Base-by-base conservation (phyloP, 1,284 basidiomycete species). In the Fistulinella cinereoalba region DNA sequence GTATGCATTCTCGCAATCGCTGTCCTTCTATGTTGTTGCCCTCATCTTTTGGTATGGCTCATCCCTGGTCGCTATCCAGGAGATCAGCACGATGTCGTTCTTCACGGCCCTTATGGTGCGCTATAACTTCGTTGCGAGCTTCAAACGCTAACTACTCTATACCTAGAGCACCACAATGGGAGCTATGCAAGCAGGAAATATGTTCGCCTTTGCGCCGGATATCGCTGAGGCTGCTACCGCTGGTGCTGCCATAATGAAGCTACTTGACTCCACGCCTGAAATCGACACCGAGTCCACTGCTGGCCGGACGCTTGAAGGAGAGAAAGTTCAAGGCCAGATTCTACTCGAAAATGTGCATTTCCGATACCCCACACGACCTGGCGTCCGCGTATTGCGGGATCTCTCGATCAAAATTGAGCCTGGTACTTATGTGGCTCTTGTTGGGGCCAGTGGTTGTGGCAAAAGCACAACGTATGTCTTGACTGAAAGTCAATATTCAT, bases 141-240 rank as follows among this genome's bases (percentile, higher is more conserved):
- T 15, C 18, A 38, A 56, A 16, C 65, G 60, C 52, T 58, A 22
- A 29, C n/a, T n/a, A 2, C 22, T 10, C 9, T 1, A 1, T 53
- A 88, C n/a, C n/a, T n/a, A n/a, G 86, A 77, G 75, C 53, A 80
- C 83, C 11, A 80, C 79, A 3, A 91, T 91, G 62, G 80, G 83
- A 50, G 75, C 86, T 23, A 87, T 89, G 46, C 87, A 92, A 65
- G 87, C 88, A 18, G 88, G 88, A 43, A 88, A 88, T 59, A 83
- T 96, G 25, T 97, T 97, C 73, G 80, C 83, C 12, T 97, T 92
- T 64, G 94, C 96, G 1, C 95, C 95, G 16, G 95, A 98, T 63
- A 81, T 97, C 41, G 92, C 89, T 6, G 89, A 88, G 2, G 94
- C 95, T 28, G 85, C 83, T 59, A 78, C 85, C 22, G 87, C 94